phyloP scores from a whole-genome alignment of 2,329 filamentous ascomycete genomes.

The Stagonosporopsis chrysanthemi region DNA sequence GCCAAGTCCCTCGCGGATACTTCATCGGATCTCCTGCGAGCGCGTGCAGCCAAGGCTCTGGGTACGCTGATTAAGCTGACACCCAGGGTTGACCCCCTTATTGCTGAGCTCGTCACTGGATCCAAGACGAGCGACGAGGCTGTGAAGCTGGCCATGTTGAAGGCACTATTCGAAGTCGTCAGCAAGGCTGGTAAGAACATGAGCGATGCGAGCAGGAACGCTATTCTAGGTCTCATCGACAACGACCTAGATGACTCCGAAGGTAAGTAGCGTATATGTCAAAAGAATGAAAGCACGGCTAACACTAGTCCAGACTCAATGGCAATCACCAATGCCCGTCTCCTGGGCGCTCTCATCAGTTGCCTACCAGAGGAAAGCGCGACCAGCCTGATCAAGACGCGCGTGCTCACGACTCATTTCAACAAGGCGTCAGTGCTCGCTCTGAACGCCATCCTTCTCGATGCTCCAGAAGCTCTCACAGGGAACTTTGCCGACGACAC shows the following conservation, averaged over 20 bases:
- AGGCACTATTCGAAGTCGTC: conserved; percentile 93
- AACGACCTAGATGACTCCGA: conserved; percentile 79
- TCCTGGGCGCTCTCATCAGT: conserved; percentile 89
- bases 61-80: conserved; percentile 96
- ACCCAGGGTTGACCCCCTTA: conserved; percentile 91
- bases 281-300: neutral
- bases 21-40: conserved; percentile 85
- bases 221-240: conserved; percentile 90
- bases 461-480: conserved; percentile 75
- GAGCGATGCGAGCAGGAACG: conserved; percentile 85
- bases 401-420: conserved; percentile 79
- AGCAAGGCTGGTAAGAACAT: conserved; percentile 94
- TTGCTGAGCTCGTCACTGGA: conserved; percentile 91
- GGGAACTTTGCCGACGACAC: conserved; percentile 76
- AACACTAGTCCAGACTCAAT: conserved; percentile 62
- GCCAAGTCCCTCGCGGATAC: conserved; percentile 94
- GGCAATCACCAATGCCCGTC: conserved; percentile 87
- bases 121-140: conserved; percentile 88
- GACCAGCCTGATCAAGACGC: conserved; percentile 66
- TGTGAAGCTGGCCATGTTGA: conserved; percentile 94
- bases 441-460: conserved; percentile 86
- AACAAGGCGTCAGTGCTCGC: conserved; percentile 82
- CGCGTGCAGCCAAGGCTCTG: conserved; percentile 88
- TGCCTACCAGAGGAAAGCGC: conserved; percentile 79
- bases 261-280: conserved; percentile 52